These are phyloP conservation scores for Candida bentonensis DNA, from an alignment of 805 yeast genomes.

Conservation along the genomic window DNA sequence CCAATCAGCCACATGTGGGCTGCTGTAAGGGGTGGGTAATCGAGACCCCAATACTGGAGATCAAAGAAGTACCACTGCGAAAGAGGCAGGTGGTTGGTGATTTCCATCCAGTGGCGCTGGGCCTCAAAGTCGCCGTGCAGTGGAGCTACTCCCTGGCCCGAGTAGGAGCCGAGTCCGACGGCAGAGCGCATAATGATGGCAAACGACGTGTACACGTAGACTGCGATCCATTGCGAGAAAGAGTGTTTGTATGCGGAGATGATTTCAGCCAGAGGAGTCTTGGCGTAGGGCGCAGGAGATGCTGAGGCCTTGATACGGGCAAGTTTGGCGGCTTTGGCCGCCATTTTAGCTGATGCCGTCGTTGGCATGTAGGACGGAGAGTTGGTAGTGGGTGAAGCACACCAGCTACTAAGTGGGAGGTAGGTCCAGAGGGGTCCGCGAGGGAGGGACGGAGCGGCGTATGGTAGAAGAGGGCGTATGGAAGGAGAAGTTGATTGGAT, in stretches of 20 bases:
- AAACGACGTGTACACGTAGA: slow-evolving; percentile 42
- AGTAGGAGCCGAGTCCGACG: slow-evolving; percentile 77
- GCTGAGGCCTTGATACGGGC: not conserved
- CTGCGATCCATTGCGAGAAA: slow-evolving; percentile 71
- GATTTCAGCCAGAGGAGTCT: not conserved
- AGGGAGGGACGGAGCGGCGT: too few species aligned
- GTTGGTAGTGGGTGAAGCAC: too few species aligned
- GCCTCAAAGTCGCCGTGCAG: slow-evolving; percentile 95
- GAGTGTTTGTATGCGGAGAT: not conserved
- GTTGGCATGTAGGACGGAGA: too few species aligned
- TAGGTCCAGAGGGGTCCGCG: too few species aligned
- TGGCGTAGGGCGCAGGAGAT: not conserved
- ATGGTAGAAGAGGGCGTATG: too few species aligned
- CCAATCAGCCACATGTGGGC: slow-evolving; percentile 80
- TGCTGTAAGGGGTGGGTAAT: slow-evolving; percentile 95
- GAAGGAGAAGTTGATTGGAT: too few species aligned
- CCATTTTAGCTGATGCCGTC: not conserved
- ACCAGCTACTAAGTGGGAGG: too few species aligned
- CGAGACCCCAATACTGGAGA: slow-evolving; percentile 88
- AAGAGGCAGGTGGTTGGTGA: slow-evolving; percentile 64
- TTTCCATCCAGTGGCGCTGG: slow-evolving; percentile 95
- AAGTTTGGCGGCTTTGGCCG: not conserved
- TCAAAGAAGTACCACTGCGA: slow-evolving; percentile 81
- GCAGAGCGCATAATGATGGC: slow-evolving; percentile 71
- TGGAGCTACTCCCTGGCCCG: slow-evolving; percentile 62